Evolutionary conservation across 305 asterid species (phyloP).

Genomic region (Solanum aculeatissimum): DNA sequence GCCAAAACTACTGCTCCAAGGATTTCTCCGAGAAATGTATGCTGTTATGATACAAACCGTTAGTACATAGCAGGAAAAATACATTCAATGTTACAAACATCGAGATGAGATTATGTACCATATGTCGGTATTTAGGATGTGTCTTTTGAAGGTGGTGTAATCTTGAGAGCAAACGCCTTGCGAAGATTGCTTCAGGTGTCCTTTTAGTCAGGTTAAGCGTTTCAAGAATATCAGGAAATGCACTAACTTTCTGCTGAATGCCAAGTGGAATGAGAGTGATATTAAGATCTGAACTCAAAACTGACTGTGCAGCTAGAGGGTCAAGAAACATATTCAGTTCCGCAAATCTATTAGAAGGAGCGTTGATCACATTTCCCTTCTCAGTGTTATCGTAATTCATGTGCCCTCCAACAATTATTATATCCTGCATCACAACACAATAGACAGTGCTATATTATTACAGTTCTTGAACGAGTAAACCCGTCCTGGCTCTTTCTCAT

Average conservation of each 20-base stretch:
- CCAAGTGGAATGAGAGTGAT: slow-evolving; percentile 68
- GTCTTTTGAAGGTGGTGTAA: slow-evolving; percentile 35
- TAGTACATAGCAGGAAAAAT: neutral
- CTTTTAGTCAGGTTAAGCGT: slow-evolving; percentile 25
- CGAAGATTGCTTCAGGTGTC: slow-evolving; percentile 60
- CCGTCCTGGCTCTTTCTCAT: neutral
- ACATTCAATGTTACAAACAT: neutral
- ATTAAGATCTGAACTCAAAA: slow-evolving; percentile 35
- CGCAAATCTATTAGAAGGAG: slow-evolving; percentile 50
- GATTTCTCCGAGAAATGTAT: slow-evolving; percentile 57
- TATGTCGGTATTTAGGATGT: slow-evolving; percentile 46
- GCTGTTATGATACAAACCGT: slow-evolving; percentile 20
- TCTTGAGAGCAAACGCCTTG: slow-evolving; percentile 41
- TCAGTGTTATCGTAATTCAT: slow-evolving; percentile 17
- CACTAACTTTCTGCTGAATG: slow-evolving; percentile 43
- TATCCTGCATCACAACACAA: slow-evolving; percentile 36
- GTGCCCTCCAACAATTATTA: slow-evolving; percentile 73
- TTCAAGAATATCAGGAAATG: slow-evolving; percentile 15
- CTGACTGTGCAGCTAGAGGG: slow-evolving; percentile 68
- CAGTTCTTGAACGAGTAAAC: neutral
- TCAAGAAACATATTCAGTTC: slow-evolving; percentile 86
- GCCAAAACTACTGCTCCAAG: slow-evolving; percentile 67
- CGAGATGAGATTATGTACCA: slow-evolving; percentile 29
- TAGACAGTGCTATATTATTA: neutral
- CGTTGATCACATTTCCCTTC: slow-evolving; percentile 58